Percentiles rank a stretch among this genome's conserved stretches.
These are phyloP conservation scores for Glycine soja DNA, from an alignment of 306 rosid species.

Conservation along the genomic window DNA sequence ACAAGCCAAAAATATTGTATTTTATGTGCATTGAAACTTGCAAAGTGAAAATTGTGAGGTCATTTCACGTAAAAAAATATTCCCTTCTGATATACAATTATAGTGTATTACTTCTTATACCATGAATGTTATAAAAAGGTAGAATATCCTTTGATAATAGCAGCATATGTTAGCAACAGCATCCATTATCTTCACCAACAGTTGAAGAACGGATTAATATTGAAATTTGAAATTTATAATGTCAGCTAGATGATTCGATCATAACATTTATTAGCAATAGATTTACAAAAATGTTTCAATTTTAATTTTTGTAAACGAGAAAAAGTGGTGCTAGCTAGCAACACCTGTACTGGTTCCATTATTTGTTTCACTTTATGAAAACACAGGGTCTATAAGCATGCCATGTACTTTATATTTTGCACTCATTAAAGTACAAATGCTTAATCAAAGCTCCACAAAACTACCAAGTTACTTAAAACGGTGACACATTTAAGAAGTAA, in stretches of 20 bases:
- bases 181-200: conserved; percentile 24
- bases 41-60: neutral
- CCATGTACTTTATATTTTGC: conserved; percentile 32
- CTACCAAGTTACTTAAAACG: conserved; percentile 48
- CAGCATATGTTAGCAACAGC: neutral
- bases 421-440: conserved; percentile 46
- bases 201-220: neutral
- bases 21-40: neutral
- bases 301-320: neutral
- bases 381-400: conserved; percentile 47
- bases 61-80: too few species aligned
- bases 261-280: conserved; percentile 12
- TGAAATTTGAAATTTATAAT: conserved; percentile 26
- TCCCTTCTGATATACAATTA: neutral
- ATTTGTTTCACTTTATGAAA: conserved; percentile 53
- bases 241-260: conserved; percentile 12
- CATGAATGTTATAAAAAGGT: neutral
- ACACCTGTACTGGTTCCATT: conserved; percentile 15
- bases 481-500: conserved; percentile 44
- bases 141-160: conserved; percentile 6
- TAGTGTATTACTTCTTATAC: neutral
- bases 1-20: neutral
- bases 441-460: conserved; percentile 42
- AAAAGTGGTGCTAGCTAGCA: neutral
- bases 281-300: too few species aligned